Base-by-base conservation (phyloP, 805 yeast species). In the Kuraishia piskuri region DNA sequence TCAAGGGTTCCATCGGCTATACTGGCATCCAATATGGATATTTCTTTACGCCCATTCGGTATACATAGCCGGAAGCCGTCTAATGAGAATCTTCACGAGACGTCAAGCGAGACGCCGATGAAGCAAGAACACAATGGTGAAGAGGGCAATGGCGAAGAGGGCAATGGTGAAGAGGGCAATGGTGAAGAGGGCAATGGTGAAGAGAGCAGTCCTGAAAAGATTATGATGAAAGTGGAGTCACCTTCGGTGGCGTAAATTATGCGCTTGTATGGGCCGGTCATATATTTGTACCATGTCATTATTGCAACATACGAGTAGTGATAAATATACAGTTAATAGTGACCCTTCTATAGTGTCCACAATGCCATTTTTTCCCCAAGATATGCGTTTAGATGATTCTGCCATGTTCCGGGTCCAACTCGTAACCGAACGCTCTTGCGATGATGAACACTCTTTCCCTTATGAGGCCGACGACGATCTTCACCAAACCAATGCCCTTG, bases 401-500 rank as follows among this genome's bases (percentile, higher is more conserved):
- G 14, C 85, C 86, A 61, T 76, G 76, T 49, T 72, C 70, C 40
- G 80, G 79, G 59, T 82, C 85, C 57, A 83, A 67, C 56, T 85
- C 87, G 60, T 79, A 75, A 1, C 94, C 95, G 47, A 86, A 71
- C n/a, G 73, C 63, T 52, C 82, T 72, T n/a, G 80, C 70, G 1
- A 76, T 57, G 8, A 73, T 60, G 56, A 77, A 78, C 24, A 80
- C 55, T 37, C 67, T 64, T 49, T 76, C 79, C 59, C 87, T 76
- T 2, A 77, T 57, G 5, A 68, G 61, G n/a, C 78, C 80, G 17
- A 87, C 82, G 6, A 79, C 77, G 19, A 79, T 82, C 65, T 86
- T 86, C 19, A 89, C 90, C 56, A 88, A 69, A 7, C 90, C 91
- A 48, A 75, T 77, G n/a, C 78, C 77, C 58, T 70, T 73, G 55